Conservation (phyloP, 169 alveolate species). For the Babesia ovis region DNA sequence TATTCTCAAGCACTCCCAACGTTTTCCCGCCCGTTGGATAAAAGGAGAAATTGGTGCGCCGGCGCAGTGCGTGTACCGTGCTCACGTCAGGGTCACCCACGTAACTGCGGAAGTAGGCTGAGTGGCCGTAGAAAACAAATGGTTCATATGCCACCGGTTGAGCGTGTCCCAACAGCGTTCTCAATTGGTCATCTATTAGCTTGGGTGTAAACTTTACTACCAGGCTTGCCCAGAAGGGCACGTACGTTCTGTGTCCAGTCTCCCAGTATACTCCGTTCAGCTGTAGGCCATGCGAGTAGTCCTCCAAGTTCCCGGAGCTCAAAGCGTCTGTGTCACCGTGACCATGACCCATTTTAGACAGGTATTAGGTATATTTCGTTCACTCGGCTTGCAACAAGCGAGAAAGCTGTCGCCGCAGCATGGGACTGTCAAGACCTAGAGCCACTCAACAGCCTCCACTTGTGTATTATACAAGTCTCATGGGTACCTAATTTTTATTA, state of each 20-base stretch:
- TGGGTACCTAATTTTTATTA: too few species aligned
- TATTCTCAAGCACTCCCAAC: conserved; percentile 58
- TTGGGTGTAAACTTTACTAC: conserved; percentile 80
- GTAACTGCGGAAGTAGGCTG: conserved; percentile 78
- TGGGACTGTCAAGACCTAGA: not conserved
- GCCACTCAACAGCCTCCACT: not conserved
- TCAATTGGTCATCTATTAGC: conserved; percentile 81
- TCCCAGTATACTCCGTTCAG: conserved; percentile 86
- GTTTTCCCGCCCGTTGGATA: conserved; percentile 75
- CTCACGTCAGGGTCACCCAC: conserved; percentile 83
- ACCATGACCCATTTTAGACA: conserved; percentile 63
- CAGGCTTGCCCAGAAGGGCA: conserved; percentile 80
- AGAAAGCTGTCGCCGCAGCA: not conserved
- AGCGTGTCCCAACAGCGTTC: conserved; percentile 71
- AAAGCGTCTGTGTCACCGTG: conserved; percentile 52
- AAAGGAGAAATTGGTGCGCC: conserved; percentile 77
- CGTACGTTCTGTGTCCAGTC: conserved; percentile 85
- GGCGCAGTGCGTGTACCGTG: conserved; percentile 69
- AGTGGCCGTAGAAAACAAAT: conserved; percentile 77
- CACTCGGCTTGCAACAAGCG: not conserved
- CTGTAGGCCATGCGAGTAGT: conserved; percentile 72
- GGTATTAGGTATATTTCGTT: not conserved
- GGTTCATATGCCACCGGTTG: conserved; percentile 81
- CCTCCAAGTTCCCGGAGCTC: conserved; percentile 64
- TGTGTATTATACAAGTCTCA: not conserved